A percentile compares a stretch with the other conserved stretches of the same genome.
These are phyloP conservation scores for Euptelea pleiosperma DNA, from an alignment of 164 flowering plant species.

Conservation along the genomic window DNA sequence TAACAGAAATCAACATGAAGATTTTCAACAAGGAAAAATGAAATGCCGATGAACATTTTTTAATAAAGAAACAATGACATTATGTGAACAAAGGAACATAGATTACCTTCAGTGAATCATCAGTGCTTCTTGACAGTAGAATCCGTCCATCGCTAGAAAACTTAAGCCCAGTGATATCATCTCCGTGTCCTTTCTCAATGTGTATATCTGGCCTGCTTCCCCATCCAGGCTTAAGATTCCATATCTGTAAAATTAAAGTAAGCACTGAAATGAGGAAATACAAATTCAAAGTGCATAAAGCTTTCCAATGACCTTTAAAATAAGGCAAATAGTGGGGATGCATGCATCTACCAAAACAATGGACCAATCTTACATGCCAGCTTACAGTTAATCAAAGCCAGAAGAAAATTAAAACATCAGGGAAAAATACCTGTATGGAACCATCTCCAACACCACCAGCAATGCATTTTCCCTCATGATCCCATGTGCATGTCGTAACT, in stretches of 20 bases:
- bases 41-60: background rate
- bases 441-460: constrained; percentile 96
- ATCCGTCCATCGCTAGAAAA: constrained; percentile 78
- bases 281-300: background rate
- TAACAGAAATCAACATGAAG: background rate
- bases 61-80: background rate
- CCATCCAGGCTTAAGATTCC: constrained; percentile 98
- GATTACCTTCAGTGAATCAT: constrained; percentile 78
- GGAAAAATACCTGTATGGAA: constrained; percentile 73
- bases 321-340: background rate
- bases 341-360: background rate
- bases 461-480: constrained; percentile 81
- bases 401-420: background rate
- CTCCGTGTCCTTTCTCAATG: constrained; percentile 69
- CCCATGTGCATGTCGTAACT: constrained; percentile 94
- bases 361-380: background rate
- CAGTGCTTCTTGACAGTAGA: constrained; percentile 84
- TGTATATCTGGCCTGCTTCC: constrained; percentile 93
- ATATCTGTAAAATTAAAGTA: constrained; percentile 45
- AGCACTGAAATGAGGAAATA: constrained; percentile 5
- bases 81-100: constrained; percentile 4
- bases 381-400: background rate
- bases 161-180: constrained; percentile 84
- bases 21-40: too few species aligned
- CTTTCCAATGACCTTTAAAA: background rate